Base-by-base conservation (phyloP, 495 filamentous ascomycete species). In the Neurospora sp. region DNA sequence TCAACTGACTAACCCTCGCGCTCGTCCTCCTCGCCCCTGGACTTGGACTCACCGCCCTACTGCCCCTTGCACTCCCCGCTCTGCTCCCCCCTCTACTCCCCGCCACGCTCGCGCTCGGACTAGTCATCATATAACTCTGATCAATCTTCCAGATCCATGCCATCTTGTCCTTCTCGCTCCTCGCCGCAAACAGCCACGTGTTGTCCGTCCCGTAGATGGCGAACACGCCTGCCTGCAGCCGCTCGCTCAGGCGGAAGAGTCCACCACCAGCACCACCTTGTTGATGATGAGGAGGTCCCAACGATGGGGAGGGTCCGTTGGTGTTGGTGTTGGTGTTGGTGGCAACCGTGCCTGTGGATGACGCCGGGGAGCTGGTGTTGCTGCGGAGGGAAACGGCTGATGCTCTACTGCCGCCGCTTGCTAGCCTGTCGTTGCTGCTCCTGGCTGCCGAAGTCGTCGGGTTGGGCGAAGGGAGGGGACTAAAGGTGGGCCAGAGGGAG, bases 171-270 rank as follows among this genome's bases (percentile, higher is more conserved):
- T 89, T 84, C 83, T 97, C 94, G 72, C 88, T 93, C 68, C 93
- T 85, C 59, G 93, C 92, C 35, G 93, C 93, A 82, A 99, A 98
- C 70, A 99, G 84, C 88, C 92, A 99, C 44, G 94, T 96, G 76
- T 97, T 97, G 77, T 95, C 89, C 73, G 90, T 90, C 44, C 93
- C 95, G 78, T 97, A 98, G 68, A 99, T 88, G 14, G 96, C 96
- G 84, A 95, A 99, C 44, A 98, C 90, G 75, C 91, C 91, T 40
- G 88, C 86, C 71, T 86, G 83, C 83, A 87, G 70, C 85, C 87
- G 78, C 80, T 88, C 75, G 83, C 82, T 80, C 75, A 87, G 72
- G 75, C 78, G 82, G 76, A 75, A 72, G 38, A 84, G 75, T 40
- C 82, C 83, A 6, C 45, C 65, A 0, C 82, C 83, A 6, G 42